A percentile compares a stretch with the other conserved stretches of the same genome.
These are phyloP conservation scores for Cephaloascus albidus DNA, from an alignment of 805 yeast species.

Conservation along the genomic window DNA sequence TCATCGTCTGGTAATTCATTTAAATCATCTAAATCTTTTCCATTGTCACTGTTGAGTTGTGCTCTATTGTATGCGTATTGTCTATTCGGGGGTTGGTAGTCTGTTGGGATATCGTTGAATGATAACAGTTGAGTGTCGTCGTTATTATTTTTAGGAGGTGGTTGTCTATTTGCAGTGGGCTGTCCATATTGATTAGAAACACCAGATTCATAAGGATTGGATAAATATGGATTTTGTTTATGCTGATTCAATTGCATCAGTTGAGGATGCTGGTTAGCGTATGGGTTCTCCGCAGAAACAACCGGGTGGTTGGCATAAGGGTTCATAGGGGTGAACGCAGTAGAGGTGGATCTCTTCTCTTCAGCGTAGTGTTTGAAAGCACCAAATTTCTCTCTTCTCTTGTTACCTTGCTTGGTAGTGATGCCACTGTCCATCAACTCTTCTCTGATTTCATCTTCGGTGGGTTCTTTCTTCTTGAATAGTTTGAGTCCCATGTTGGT, in stretches of 20 bases:
- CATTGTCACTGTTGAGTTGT: slow-evolving; percentile 11
- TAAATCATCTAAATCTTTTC: slow-evolving; percentile 21
- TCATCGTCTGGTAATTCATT: slow-evolving; percentile 29
- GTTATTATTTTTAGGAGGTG: background rate
- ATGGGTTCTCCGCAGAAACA: slow-evolving; percentile 3
- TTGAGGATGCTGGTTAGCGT: slow-evolving; percentile 1
- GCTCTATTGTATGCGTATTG: background rate
- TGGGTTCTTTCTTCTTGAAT: slow-evolving; percentile 40
- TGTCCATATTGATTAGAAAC: too few species aligned
- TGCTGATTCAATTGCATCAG: background rate
- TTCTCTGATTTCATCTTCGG: slow-evolving; percentile 34
- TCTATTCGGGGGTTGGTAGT: slow-evolving; percentile 10
- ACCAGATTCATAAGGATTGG: too few species aligned
- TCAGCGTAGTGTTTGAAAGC: slow-evolving; percentile 42
- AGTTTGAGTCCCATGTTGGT: slow-evolving; percentile 37
- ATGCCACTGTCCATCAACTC: slow-evolving; percentile 31
- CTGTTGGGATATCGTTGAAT: slow-evolving; percentile 26
- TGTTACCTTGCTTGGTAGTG: slow-evolving; percentile 22
- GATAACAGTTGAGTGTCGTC: slow-evolving; percentile 8
- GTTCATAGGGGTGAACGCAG: slow-evolving; percentile 27
- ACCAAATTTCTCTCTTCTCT: slow-evolving; percentile 38
- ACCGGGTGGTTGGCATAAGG: slow-evolving; percentile 24
- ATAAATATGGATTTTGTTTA: background rate
- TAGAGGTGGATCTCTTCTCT: slow-evolving; percentile 23
- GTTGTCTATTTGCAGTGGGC: background rate